phyloP scores from a whole-genome alignment of 1,284 basidiomycete genomes.

The Gastroboletus turbinatus region DNA sequence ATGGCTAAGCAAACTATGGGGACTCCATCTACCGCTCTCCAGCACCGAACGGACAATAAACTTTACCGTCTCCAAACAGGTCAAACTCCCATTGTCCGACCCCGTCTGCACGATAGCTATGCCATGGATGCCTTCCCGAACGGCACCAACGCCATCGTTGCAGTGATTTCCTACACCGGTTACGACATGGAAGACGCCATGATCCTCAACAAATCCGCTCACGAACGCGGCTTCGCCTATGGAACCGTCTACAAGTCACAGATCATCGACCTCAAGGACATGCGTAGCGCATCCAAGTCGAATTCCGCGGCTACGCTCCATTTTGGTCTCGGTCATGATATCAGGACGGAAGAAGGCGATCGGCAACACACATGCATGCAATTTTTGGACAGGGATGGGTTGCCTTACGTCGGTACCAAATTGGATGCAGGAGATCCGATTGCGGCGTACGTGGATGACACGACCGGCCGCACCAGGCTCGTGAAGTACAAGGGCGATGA shows the following conservation, averaged over 20 bases:
- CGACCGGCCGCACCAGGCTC: constrained; percentile 79
- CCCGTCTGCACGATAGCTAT: constrained; percentile 91
- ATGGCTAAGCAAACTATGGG: constrained; percentile 99
- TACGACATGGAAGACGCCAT: constrained; percentile 99
- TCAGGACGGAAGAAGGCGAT: constrained; percentile 57
- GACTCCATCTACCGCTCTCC: constrained; percentile 89
- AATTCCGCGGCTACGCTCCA: constrained; percentile 62
- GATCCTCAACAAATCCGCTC: constrained; percentile 99
- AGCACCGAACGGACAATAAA: constrained; percentile 97
- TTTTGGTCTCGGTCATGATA: constrained; percentile 86
- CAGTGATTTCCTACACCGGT: constrained; percentile 99
- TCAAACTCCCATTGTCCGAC: constrained; percentile 94
- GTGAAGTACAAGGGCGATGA: constrained; percentile 99
- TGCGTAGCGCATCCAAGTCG: constrained; percentile 63
- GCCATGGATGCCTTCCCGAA: constrained; percentile 99
- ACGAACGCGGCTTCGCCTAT: constrained; percentile 97
- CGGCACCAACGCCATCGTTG: constrained; percentile 97
- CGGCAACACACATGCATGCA: constrained; percentile 55
- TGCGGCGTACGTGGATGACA: constrained; percentile 88
- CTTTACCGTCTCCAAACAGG: constrained; percentile 95
- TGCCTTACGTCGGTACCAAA: constrained; percentile 77
- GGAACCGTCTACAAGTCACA: constrained; percentile 97
- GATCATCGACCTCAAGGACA: constrained; percentile 87
- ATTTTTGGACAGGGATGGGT: constrained; percentile 81
- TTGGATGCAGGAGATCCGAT: constrained; percentile 78